A percentile compares a stretch with the other conserved stretches of the same genome.
These are phyloP conservation scores for Lathyrus tuberosus DNA, from an alignment of 306 rosid genomes.

Conservation along the genomic window DNA sequence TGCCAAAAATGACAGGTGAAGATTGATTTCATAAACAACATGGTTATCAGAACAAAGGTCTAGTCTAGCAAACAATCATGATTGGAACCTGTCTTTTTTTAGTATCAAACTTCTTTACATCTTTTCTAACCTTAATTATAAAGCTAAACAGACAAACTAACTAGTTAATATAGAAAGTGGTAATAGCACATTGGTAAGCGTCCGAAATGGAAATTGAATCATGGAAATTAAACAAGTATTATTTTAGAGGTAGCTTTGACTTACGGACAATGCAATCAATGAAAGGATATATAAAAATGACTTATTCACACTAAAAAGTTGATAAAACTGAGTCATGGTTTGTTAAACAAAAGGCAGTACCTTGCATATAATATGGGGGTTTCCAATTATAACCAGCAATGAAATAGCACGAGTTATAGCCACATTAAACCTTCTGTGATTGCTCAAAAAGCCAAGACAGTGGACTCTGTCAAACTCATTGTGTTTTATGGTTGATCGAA, in stretches of 20 bases:
- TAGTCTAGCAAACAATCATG: conserved; percentile 15
- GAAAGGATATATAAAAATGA: conserved; percentile 7
- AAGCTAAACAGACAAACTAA: conserved; percentile 24
- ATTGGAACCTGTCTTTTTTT: conserved; percentile 19
- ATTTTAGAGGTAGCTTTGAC: not conserved
- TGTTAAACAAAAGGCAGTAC: conserved; percentile 49
- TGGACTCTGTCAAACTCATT: conserved; percentile 77
- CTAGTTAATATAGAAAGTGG: conserved; percentile 18
- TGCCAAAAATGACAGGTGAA: conserved; percentile 46
- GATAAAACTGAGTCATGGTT: conserved; percentile 8
- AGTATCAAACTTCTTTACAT: conserved; percentile 3
- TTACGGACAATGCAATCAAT: conserved; percentile 17
- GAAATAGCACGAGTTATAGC: conserved; percentile 92
- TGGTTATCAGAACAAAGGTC: conserved; percentile 19
- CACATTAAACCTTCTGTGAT: conserved; percentile 86
- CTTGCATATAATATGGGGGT: conserved; percentile 85
- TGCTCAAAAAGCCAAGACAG: conserved; percentile 92
- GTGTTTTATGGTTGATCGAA: conserved; percentile 93
- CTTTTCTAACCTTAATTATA: conserved; percentile 25
- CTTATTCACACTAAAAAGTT: conserved; percentile 23
- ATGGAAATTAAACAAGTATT: not conserved
- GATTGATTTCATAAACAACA: conserved; percentile 30
- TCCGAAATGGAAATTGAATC: not conserved
- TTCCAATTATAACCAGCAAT: conserved; percentile 81
- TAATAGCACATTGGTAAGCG: conserved; percentile 4